A percentile compares a stretch with the other conserved stretches of the same genome.
These are phyloP conservation scores for Cytospora chrysosperma DNA, from an alignment of 2,329 filamentous ascomycete genomes.

Conservation along the genomic window DNA sequence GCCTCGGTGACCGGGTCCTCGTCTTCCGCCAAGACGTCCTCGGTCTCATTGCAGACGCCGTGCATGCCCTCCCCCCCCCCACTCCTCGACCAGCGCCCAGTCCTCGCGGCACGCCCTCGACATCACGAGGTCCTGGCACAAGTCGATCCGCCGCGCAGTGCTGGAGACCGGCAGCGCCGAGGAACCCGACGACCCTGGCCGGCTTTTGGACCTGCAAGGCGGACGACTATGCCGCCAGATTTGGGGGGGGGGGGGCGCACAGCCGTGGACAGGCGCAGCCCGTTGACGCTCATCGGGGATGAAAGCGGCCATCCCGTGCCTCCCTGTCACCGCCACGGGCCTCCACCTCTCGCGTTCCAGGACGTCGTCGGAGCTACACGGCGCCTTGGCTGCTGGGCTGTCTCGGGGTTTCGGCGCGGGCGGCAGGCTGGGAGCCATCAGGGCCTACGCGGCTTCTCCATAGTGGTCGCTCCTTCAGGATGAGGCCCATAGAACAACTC, in stretches of 20 bases:
- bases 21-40: constrained; percentile 18
- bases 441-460: neutral
- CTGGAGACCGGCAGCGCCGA: neutral
- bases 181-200: neutral
- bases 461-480: neutral
- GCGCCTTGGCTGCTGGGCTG: neutral
- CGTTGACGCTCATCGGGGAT: constrained; percentile 22
- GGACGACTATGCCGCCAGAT: neutral
- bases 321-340: constrained; percentile 10
- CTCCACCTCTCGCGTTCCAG: constrained; percentile 19
- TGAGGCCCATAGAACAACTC: neutral
- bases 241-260: too few species aligned
- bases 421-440: neutral
- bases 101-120: neutral
- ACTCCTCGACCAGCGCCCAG: too few species aligned
- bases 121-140: constrained; percentile 5
- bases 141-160: neutral
- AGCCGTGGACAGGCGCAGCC: neutral
- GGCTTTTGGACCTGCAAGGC: constrained; percentile 7
- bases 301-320: constrained; percentile 24
- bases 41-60: neutral
- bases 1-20: constrained; percentile 33
- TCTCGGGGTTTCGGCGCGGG: neutral
- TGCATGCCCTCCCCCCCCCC: neutral
- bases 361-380: constrained; percentile 16